phyloP scores from a whole-genome alignment of 2,329 filamentous ascomycete species.

The Claviceps africana region DNA sequence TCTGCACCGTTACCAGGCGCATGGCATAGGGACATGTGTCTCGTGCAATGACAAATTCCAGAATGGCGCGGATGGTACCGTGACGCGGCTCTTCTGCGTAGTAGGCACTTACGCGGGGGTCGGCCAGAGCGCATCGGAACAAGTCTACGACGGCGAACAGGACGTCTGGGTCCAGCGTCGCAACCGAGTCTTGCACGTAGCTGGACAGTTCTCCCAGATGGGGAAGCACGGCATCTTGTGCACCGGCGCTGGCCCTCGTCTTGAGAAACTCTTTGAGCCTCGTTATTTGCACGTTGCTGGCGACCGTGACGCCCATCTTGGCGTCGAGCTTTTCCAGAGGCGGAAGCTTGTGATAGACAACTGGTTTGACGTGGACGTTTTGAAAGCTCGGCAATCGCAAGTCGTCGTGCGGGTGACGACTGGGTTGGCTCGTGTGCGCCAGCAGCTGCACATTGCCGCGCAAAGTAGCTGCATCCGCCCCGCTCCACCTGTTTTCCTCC shows the following conservation, averaged over 20 bases:
- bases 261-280: conserved; percentile 60
- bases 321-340: conserved; percentile 68
- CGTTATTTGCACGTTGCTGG: conserved; percentile 45
- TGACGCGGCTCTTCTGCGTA: conserved; percentile 64
- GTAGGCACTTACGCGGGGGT: conserved; percentile 66
- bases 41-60: conserved; percentile 44
- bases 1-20: conserved; percentile 69
- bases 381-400: conserved; percentile 59
- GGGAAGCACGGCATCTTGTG: conserved; percentile 55
- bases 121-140: conserved; percentile 61
- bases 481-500: conserved; percentile 68
- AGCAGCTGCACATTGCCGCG: conserved; percentile 60
- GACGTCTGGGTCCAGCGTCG: conserved; percentile 43
- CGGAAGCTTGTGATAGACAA: conserved; percentile 64
- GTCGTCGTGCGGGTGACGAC: conserved; percentile 57
- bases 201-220: conserved; percentile 50
- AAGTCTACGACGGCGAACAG: conserved; percentile 81
- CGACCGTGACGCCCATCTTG: conserved; percentile 53
- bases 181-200: conserved; percentile 43
- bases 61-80: conserved; percentile 46
- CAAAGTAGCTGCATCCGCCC: conserved; percentile 55
- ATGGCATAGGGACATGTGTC: conserved; percentile 61
- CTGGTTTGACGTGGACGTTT: conserved; percentile 46
- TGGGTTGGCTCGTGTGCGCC: conserved; percentile 54
- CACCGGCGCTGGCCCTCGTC: conserved; percentile 38